Base-by-base conservation (phyloP, 768 basidiomycete species). In the Rhizopogon sp. region DNA sequence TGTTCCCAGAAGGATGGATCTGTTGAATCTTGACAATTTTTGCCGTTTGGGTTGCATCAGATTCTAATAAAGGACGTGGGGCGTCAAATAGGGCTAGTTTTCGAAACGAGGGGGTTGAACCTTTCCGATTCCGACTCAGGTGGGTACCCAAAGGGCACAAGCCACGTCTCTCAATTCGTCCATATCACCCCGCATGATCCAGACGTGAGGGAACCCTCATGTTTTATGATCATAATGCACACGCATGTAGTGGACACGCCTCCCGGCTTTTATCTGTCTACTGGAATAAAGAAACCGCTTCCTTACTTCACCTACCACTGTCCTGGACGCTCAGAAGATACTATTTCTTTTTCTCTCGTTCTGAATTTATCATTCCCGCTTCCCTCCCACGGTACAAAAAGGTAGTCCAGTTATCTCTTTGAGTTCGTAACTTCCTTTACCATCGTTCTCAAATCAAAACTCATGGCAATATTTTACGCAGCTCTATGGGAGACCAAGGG, bases 41-140 rank as follows among this genome's bases (percentile, higher is more conserved):
- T 63, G 46, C 67, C 47, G 50, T 70, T 61, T 66, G 61, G 47
- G 58, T 67, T 60, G 65, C 63, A 62, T 69, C 57, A 67, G 52
- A 43, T 59, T 58, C 66, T 62, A 72, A 67, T 72, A 64, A 45
- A 55, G 56, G 58, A 58, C 50, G 54, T 56, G 55, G 57, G 62
- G 58, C 62, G 57, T 71, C 61, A 58, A 66, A 62, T 63, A 62
- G 63, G 58, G 62, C 61, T 59, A 52, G 51, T 65, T 62, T 29
- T 56, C 66, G 64, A 67, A 66, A 68, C 62, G 54, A 46, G 59
- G 69, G 69, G 58, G 60, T 44, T 61, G 47, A 46, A 42, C 51
- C 46, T 59, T 47, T 57, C 54, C 53, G 46, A 39, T 54, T 54
- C 44, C 54, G 55, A 35, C 35, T 37, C 35, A 37, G 35, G 35